A percentile compares a stretch with the other conserved stretches of the same genome.
phyloP scores from a whole-genome alignment of 768 basidiomycete species.

The Boletus eberwhitei region DNA sequence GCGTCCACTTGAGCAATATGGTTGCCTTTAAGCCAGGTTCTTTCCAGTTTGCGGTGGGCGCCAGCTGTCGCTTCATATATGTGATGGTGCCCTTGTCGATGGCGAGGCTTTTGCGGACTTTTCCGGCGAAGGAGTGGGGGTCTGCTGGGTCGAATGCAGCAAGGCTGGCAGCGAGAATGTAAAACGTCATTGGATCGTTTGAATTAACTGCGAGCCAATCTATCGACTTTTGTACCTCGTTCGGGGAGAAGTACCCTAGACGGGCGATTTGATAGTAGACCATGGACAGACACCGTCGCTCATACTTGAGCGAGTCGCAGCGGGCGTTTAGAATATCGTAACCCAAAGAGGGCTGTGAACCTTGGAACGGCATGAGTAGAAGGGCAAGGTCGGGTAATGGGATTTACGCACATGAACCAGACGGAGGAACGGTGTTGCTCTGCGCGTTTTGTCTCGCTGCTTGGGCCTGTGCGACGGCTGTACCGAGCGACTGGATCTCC shows the following conservation, averaged over 20 bases:
- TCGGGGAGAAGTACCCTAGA: constrained; percentile 54
- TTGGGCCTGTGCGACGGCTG: constrained; percentile 51
- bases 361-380: constrained; percentile 28
- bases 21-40: constrained; percentile 68
- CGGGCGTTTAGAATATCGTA: constrained; percentile 65
- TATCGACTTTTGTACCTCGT: constrained; percentile 60
- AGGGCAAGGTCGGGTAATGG: not conserved
- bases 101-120: constrained; percentile 46
- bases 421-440: constrained; percentile 53
- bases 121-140: constrained; percentile 44
- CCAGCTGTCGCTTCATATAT: constrained; percentile 59
- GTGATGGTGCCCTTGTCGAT: constrained; percentile 45
- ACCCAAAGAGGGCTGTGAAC: constrained; percentile 48
- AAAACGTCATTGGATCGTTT: constrained; percentile 67
- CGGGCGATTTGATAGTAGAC: constrained; percentile 61
- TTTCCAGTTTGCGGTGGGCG: constrained; percentile 57
- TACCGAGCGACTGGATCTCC: constrained; percentile 60
- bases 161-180: constrained; percentile 63
- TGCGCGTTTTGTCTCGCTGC: constrained; percentile 57
- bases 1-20: constrained; percentile 81
- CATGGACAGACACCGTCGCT: constrained; percentile 65
- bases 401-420: constrained; percentile 45
- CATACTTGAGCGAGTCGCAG: constrained; percentile 69
- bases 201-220: constrained; percentile 68
- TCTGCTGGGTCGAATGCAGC: constrained; percentile 65